Conservation (phyloP, 768 basidiomycete species). For the Lactifluus pinguis region DNA sequence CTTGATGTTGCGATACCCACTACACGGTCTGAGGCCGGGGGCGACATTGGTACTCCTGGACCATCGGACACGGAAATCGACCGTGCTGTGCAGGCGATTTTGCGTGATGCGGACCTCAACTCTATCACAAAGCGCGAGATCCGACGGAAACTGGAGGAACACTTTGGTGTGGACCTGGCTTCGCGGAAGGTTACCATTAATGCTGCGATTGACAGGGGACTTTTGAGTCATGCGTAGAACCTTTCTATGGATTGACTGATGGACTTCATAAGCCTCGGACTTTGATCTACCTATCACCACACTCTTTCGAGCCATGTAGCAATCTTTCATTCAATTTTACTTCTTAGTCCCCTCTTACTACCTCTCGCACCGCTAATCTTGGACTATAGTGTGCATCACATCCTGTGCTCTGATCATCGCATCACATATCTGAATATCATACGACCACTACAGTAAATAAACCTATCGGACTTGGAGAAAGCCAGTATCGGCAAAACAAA, state of each 20-base stretch:
- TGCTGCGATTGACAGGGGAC: constrained; percentile 61
- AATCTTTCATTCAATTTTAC: neutral
- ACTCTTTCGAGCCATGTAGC: neutral
- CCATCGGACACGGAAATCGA: constrained; percentile 72
- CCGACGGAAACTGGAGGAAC: constrained; percentile 71
- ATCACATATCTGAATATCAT: constrained; percentile 12
- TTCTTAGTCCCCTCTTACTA: neutral
- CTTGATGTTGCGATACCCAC: constrained; percentile 60
- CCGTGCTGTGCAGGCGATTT: constrained; percentile 58
- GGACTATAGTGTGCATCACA: constrained; percentile 16
- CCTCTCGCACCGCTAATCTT: constrained; percentile 3
- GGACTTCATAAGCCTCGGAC: constrained; percentile 16
- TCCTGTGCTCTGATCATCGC: constrained; percentile 15
- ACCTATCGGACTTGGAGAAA: no score
- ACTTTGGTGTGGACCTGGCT: constrained; percentile 70
- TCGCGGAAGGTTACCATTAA: constrained; percentile 68
- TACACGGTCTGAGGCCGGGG: constrained; percentile 39
- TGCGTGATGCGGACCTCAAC: constrained; percentile 77
- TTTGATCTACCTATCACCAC: neutral
- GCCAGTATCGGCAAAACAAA: no score
- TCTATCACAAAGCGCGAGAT: constrained; percentile 89
- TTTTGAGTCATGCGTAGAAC: constrained; percentile 34
- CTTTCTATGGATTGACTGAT: neutral
- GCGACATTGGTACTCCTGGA: constrained; percentile 35
- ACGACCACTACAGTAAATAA: neutral